Conservation (phyloP, 345 rosid genomes). For the Odontarrhena argentea region DNA sequence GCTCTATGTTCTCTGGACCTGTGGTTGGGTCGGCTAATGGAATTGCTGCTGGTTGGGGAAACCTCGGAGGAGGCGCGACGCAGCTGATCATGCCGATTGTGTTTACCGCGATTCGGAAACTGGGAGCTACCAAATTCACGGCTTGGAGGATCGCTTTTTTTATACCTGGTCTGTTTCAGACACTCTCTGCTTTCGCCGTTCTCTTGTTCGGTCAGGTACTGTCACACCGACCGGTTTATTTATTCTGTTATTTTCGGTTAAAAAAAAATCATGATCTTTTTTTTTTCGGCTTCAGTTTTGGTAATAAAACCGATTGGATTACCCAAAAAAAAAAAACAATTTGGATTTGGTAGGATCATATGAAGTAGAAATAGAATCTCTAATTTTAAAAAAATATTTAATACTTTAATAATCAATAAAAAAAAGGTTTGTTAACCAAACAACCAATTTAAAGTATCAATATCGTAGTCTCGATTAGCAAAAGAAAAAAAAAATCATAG, state of each 20-base stretch:
- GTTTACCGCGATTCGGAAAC: slow-evolving; percentile 51
- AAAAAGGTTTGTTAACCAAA: no score
- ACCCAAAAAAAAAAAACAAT: no score
- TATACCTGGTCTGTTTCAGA: slow-evolving; percentile 81
- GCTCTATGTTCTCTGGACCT: slow-evolving; percentile 75
- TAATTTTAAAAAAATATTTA: no score
- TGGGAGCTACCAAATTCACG: slow-evolving; percentile 70
- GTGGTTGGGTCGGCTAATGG: slow-evolving; percentile 87
- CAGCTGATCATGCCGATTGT: slow-evolving; percentile 91
- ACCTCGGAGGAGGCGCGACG: slow-evolving; percentile 88
- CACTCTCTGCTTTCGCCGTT: slow-evolving; percentile 65
- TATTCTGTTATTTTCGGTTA: not conserved
- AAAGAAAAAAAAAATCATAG: no score
- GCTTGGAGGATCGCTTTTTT: slow-evolving; percentile 92
- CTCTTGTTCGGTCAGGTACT: slow-evolving; percentile 68
- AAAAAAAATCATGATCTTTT: not conserved
- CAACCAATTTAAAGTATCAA: no score
- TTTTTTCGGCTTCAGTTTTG: not conserved
- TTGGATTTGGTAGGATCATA: no score
- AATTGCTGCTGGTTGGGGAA: slow-evolving; percentile 93
- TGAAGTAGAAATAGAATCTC: no score
- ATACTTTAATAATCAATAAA: no score
- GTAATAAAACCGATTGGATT: no score
- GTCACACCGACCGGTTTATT: slow-evolving; percentile 23
- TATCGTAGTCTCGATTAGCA: no score